Evolutionary conservation across 2,329 filamentous ascomycete species (phyloP), one percentile per base, ranked within the genome.

Genomic region (Arthrobotrys iridis): DNA sequence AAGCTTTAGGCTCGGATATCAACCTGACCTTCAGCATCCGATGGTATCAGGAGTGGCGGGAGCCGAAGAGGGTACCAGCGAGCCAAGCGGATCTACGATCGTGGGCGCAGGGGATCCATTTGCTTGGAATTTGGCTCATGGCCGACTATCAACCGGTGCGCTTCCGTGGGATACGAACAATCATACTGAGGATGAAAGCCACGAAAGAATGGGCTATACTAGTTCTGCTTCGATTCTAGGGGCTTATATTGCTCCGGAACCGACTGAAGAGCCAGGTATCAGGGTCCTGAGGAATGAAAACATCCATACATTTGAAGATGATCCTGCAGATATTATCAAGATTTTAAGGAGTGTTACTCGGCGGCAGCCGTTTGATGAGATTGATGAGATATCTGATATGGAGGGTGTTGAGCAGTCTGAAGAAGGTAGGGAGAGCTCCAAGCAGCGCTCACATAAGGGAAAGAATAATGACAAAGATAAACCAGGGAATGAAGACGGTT

Each of bases 71-170:
- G 26, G 40, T 4, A 64, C 67, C 15, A 18, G 11, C 7, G 4
- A 10, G 6, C 18, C 28, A 11, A 13, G 28, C 4, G n/a, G 20
- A 33, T 18, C 8, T 1, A 43, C 28, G 4, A 57, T 73, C 3
- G 58, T 66, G 11, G 68, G 68, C 20, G 46, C 68, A 0, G 68
- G 68, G 2, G 68, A 73, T 15, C 18, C 24, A 4, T 73, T 37
- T 45, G 45, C 41, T 7, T 73, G 68, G 68, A 26, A 73, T 46
- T 22, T 62, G 1, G 15, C 41, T 4, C 50, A 62, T 18, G 68
- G 68, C 5, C 30, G 37, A n/a, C 22, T 73, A 26, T 15, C 50
- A 5, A 24, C 11, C 1, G 18, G 35, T 4, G 15, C 33, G 15
- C 60, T 73, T 15, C 60, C 68, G 2, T 60, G 50, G 60, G 30